These are phyloP conservation scores for Actinomucor elegans DNA, from an alignment of 371 early-diverging fungal species.

Conservation along the genomic window DNA sequence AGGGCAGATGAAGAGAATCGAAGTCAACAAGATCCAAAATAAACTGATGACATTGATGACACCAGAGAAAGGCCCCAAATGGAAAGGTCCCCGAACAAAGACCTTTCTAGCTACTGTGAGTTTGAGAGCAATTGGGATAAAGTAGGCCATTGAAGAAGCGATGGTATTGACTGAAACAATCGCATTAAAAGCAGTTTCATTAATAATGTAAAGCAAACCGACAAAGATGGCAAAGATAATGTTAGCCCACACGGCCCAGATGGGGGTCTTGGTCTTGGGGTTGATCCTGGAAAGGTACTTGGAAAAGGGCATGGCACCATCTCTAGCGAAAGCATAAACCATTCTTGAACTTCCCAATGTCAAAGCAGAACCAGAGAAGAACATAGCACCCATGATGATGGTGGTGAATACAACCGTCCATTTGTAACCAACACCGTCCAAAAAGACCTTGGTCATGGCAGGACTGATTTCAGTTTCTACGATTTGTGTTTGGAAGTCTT, in stretches of 20 bases:
- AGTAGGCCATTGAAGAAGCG: slow-evolving; percentile 70
- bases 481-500: slow-evolving; percentile 44
- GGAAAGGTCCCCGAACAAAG: slow-evolving; percentile 57
- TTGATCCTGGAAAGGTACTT: slow-evolving; percentile 43
- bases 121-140: slow-evolving; percentile 64
- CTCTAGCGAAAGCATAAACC: slow-evolving; percentile 75
- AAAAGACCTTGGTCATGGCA: slow-evolving; percentile 48
- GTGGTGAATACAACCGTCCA: slow-evolving; percentile 54
- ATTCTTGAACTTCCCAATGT: slow-evolving; percentile 63
- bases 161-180: slow-evolving; percentile 75
- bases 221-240: slow-evolving; percentile 38
- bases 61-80: slow-evolving; percentile 53
- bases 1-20: slow-evolving; percentile 62
- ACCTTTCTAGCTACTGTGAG: slow-evolving; percentile 54
- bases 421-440: slow-evolving; percentile 52
- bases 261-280: slow-evolving; percentile 26
- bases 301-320: slow-evolving; percentile 66
- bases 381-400: slow-evolving; percentile 57
- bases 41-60: slow-evolving; percentile 48
- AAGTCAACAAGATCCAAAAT: slow-evolving; percentile 60
- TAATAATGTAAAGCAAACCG: slow-evolving; percentile 51
- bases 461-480: slow-evolving; percentile 39
- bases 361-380: slow-evolving; percentile 58
- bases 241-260: slow-evolving; percentile 41
- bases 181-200: slow-evolving; percentile 58